phyloP scores from a whole-genome alignment of 2,329 filamentous ascomycete genomes.

The Apiospora arundinis region DNA sequence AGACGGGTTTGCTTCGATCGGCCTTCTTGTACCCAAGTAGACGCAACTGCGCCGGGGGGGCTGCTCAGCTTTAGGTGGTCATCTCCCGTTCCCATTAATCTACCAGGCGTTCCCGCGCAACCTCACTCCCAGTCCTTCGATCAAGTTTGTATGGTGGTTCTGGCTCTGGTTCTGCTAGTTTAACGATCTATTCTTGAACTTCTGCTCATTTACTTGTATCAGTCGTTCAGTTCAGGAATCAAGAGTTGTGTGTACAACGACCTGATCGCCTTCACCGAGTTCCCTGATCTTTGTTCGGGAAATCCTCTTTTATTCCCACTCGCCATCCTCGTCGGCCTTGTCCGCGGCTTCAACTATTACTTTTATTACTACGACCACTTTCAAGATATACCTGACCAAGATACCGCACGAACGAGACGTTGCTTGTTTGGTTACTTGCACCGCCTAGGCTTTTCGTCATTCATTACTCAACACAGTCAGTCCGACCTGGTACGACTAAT shows the following conservation, averaged over 20 bases:
- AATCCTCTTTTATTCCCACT: neutral
- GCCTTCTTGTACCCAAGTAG: slow-evolving; percentile 7
- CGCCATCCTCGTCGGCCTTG: neutral
- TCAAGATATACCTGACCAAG: neutral
- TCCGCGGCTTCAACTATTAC: neutral
- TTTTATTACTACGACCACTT: neutral
- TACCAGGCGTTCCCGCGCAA: slow-evolving; percentile 17
- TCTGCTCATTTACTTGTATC: slow-evolving; percentile 3
- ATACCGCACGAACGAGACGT: neutral
- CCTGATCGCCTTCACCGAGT: neutral
- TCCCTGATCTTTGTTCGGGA: neutral
- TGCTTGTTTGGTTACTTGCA: neutral
- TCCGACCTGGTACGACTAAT: slow-evolving; percentile 19
- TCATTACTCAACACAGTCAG: slow-evolving; percentile 15
- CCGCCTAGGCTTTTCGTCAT: slow-evolving; percentile 7
- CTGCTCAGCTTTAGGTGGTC: slow-evolving; percentile 16
- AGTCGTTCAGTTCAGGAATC: neutral
- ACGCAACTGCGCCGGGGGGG: slow-evolving; percentile 1
- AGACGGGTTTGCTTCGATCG: slow-evolving; percentile 5
- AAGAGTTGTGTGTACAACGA: neutral
- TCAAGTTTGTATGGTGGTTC: slow-evolving; percentile 12
- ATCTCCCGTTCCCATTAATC: slow-evolving; percentile 19
- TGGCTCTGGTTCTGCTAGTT: slow-evolving; percentile 14
- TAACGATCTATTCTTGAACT: slow-evolving; percentile 5
- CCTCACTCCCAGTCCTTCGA: slow-evolving; percentile 9